Conservation (phyloP, 169 alveolate species). For the Babesia microti region DNA sequence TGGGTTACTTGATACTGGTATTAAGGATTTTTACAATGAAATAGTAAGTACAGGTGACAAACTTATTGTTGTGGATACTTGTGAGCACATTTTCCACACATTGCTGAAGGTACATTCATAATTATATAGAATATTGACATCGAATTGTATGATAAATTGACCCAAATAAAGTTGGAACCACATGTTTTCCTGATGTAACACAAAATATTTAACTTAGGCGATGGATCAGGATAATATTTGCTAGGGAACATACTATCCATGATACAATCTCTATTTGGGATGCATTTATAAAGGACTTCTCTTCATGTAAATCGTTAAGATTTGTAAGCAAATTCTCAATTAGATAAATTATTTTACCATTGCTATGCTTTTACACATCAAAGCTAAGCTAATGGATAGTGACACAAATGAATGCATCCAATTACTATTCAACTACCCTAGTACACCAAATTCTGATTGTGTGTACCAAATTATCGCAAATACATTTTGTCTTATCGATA, state of each 20-base stretch:
- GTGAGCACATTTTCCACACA: slow-evolving; percentile 47
- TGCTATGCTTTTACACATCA: slow-evolving; percentile 38
- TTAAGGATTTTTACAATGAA: not conserved
- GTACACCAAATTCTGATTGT: too few relatives aligned
- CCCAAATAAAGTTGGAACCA: slow-evolving; percentile 52
- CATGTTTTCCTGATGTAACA: slow-evolving; percentile 50
- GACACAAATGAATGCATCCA: slow-evolving; percentile 43
- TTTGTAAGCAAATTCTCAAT: slow-evolving; percentile 11
- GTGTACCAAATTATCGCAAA: too few relatives aligned
- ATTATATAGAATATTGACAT: slow-evolving; percentile 34
- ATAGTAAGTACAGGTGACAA: not conserved
- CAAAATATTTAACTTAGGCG: slow-evolving; percentile 11
- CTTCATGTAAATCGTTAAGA: not conserved
- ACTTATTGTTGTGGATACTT: slow-evolving; percentile 2
- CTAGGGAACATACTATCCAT: slow-evolving; percentile 59
- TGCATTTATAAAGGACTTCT: slow-evolving; percentile 9
- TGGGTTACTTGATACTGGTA: not conserved
- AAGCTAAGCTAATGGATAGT: slow-evolving; percentile 33
- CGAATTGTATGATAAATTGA: slow-evolving; percentile 40
- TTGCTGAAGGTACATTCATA: slow-evolving; percentile 30
- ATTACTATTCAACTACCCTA: slow-evolving; percentile 43
- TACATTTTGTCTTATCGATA: too few relatives aligned
- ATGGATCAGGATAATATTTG: slow-evolving; percentile 68
- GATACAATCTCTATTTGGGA: slow-evolving; percentile 60
- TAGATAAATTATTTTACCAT: slow-evolving; percentile 27